Base-by-base conservation (phyloP, 1,284 basidiomycete species). In the Butyriboletus appendiculatus region DNA sequence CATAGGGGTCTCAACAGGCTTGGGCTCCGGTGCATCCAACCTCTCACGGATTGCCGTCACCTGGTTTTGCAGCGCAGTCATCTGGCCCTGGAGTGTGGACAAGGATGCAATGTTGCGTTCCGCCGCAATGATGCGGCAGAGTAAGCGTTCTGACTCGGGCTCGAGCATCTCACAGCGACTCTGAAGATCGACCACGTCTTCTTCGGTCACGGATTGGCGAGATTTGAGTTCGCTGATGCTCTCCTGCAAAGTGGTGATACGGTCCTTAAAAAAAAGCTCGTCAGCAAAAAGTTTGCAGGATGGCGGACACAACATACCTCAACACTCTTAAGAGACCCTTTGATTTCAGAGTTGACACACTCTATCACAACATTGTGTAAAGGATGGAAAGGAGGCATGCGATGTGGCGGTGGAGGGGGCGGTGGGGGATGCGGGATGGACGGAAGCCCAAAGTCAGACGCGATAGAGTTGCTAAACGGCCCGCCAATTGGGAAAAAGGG, bases 161-260 rank as follows among this genome's bases (percentile, higher is more conserved):
- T 73, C 77, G 18, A 77, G 69, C n/a, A 66, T 68, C 32, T 77
- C 72, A 28, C 77, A 65, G 39, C 78, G 76, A 10, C 67, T 67
- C 26, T 78, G 64, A 32, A 76, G 69, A n/a, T 77, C 75, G 41
- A 76, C 71, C 39, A 81, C 67, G 38, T 76, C 72, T 11, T 70
- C 64, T 37, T 72, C 69, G 5, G 64, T 62, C 20, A 55, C 52
- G 0, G 50, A 37, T 42, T 71, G 69, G 24, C 69, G 69, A 12
- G 58, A 60, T 33, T 54, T 59, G 2, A 73, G 48, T 32, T 53
- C 55, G 20, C 24, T 26, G 26, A 72, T 38, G 1, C 43, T 58
- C 12, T 48, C 57, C 12, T 67, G 66, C 56, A 69, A 53, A 9
- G 43, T 8, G 8, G 56, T 38, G n/a, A 73, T 53, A 22, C 58